Base-by-base conservation (phyloP, 768 basidiomycete genomes). In the Rhodotorula babjevae region DNA sequence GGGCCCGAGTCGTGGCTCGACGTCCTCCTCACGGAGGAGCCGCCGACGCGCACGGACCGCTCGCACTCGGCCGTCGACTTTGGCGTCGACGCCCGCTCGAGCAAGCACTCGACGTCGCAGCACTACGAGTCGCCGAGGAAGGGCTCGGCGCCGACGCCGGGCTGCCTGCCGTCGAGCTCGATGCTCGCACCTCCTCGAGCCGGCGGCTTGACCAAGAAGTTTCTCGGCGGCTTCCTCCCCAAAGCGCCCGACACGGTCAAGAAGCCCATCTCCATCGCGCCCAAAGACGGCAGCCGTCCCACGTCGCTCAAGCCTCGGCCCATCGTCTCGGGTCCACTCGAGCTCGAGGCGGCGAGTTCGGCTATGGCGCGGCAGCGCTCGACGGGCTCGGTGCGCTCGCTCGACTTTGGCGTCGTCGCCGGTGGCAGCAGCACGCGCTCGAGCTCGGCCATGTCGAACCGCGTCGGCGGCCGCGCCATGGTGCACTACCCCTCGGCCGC, bases 311-410 rank as follows among this genome's bases (percentile, higher is more conserved):
- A 67, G 31, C 61, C 71, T n/a, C 66, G 71, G 0, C 71, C 71
- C 25, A 47, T 68, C 63, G 63, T 72, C 23, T 72, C 67, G 5
- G 71, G 58, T 2, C 71, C 71, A 27, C 66, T 72, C 63, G 71
- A 72, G 44, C 62, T 72, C 0, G 29, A 72, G 29, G 55, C 29
- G 3, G 69, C 69, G 16, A n/a, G 16, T 14, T n/a, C 50, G 16
- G 64, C 65, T 4, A 56, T 61, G 50, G 42, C 25, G 3, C 53
- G 25, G 25, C 56, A 58, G 42, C 55, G 46, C 7, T 65, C 64
- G 49, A 44, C 11, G n/a, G 25, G 52, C 46, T 65, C 64, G 49
- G 44, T 25, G 27, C 27, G 44, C 46, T 47, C 53, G 27, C 14
- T 42, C 25, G 42, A 36, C 27, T 64, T 52, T 36, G 36, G 36